These are phyloP conservation scores for Capsicum chinense DNA, from an alignment of 257 asterid genomes.

Conservation along the genomic window DNA sequence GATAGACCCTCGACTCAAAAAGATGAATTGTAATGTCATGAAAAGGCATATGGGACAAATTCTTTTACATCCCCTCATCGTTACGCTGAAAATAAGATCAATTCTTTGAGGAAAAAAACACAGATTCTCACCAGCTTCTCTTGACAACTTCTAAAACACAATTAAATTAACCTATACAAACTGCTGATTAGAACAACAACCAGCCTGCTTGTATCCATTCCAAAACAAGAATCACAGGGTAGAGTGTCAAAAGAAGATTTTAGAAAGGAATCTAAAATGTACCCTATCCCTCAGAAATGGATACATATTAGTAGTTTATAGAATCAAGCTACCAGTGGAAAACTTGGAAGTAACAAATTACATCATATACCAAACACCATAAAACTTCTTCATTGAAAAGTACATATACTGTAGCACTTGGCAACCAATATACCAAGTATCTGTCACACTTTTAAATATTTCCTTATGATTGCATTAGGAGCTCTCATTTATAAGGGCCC, in stretches of 20 bases:
- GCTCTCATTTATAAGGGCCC: slow-evolving; percentile 36
- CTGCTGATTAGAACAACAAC: background rate
- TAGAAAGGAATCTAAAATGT: slow-evolving; percentile 14
- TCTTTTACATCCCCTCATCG: background rate
- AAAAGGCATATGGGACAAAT: background rate
- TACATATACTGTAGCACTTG: slow-evolving; percentile 39
- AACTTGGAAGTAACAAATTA: slow-evolving; percentile 41
- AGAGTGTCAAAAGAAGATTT: slow-evolving; percentile 16
- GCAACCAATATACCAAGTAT: slow-evolving; percentile 47
- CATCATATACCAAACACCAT: slow-evolving; percentile 41
- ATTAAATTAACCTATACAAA: slow-evolving; percentile 11
- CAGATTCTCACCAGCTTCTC: background rate
- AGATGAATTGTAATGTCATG: too few species aligned
- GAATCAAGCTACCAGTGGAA: slow-evolving; percentile 35
- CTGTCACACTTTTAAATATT: slow-evolving; percentile 46
- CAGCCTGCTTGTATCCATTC: slow-evolving; percentile 30
- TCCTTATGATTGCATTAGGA: slow-evolving; percentile 36
- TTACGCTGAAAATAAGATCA: background rate
- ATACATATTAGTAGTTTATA: slow-evolving; percentile 37
- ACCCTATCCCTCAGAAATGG: slow-evolving; percentile 30
- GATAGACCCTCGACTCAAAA: background rate
- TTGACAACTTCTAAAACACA: background rate
- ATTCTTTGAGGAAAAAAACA: background rate
- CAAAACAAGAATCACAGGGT: slow-evolving; percentile 29
- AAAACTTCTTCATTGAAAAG: slow-evolving; percentile 33